These are phyloP conservation scores for Aspergillus ellipticus DNA, from an alignment of 495 filamentous ascomycete species.

Conservation along the genomic window DNA sequence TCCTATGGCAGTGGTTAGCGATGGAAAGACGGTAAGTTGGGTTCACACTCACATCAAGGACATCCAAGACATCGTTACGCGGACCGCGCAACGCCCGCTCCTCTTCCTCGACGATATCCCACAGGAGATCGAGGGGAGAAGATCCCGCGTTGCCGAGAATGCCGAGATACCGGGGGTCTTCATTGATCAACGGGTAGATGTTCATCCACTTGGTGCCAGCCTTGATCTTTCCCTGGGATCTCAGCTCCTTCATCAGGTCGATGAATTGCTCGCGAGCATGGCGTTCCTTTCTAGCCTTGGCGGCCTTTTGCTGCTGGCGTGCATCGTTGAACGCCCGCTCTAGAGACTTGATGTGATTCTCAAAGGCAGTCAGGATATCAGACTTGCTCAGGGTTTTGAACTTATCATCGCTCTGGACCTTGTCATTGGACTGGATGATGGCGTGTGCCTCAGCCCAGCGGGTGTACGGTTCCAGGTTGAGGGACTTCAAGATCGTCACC, in stretches of 20 bases:
- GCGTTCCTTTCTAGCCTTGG: conserved; percentile 74
- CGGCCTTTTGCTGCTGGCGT: conserved; percentile 78
- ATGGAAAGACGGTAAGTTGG: background rate
- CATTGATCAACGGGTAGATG: conserved; percentile 69
- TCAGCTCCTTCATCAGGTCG: conserved; percentile 68
- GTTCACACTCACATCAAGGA: conserved; percentile 69
- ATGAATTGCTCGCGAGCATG: conserved; percentile 79
- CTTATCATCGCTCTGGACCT: conserved; percentile 80
- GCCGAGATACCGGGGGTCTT: conserved; percentile 78
- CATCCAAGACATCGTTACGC: conserved; percentile 83
- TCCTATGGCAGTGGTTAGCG: conserved; percentile 54
- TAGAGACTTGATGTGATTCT: conserved; percentile 88
- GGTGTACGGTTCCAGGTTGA: conserved; percentile 89
- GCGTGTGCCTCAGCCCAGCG: conserved; percentile 89
- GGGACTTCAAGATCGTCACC: conserved; percentile 70
- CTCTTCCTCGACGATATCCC: conserved; percentile 95
- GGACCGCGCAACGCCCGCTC: conserved; percentile 75
- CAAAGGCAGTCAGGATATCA: conserved; percentile 89
- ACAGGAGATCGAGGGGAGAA: conserved; percentile 89
- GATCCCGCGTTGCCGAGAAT: conserved; percentile 87
- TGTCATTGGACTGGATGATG: conserved; percentile 72
- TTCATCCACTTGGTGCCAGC: conserved; percentile 88
- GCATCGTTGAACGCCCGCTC: conserved; percentile 88
- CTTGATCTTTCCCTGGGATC: conserved; percentile 76
- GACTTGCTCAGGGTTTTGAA: conserved; percentile 83